Evolutionary conservation across 2,329 filamentous ascomycete genomes (phyloP).

Genomic region (Chaetoscypha palmicola): DNA sequence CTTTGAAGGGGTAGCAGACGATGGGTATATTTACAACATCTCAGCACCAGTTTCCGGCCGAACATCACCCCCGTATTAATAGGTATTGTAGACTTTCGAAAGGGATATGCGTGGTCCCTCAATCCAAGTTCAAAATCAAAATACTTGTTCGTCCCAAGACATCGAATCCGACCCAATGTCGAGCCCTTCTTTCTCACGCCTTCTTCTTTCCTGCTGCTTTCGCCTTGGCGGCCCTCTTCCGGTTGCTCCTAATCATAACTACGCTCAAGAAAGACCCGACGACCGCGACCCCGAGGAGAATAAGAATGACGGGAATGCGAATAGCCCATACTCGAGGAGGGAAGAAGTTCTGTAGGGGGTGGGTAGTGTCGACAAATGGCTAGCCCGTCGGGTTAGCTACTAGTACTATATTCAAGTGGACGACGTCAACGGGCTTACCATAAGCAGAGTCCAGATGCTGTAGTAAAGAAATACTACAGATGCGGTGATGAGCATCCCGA

Average conservation of each 20-base stretch:
- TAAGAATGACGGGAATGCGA: constrained; percentile 93
- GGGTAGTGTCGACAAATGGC: constrained; percentile 95
- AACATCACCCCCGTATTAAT: too few relatives aligned
- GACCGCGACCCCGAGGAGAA: constrained; percentile 84
- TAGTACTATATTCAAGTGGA: constrained; percentile 5
- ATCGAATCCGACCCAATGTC: not conserved
- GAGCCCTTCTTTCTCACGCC: constrained; percentile 46
- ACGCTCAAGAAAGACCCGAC: constrained; percentile 93
- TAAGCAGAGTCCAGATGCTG: constrained; percentile 93
- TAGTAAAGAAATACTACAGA: constrained; percentile 82
- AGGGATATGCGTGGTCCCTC: too few relatives aligned
- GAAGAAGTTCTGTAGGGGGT: constrained; percentile 91
- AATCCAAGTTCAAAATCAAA: too few relatives aligned
- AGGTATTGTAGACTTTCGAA: too few relatives aligned
- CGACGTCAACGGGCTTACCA: constrained; percentile 51
- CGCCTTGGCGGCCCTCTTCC: constrained; percentile 93
- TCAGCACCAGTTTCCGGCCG: too few relatives aligned
- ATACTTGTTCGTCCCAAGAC: not conserved
- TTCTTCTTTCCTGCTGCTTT: constrained; percentile 84
- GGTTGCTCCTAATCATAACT: constrained; percentile 98
- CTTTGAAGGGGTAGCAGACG: too few relatives aligned
- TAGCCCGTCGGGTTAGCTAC: constrained; percentile 34
- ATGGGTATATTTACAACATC: too few relatives aligned
- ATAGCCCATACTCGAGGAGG: constrained; percentile 98
- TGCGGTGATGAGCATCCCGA: constrained; percentile 69